Evolutionary conservation across 2,329 filamentous ascomycete genomes (phyloP).

Genomic region (Fusarium sp.): DNA sequence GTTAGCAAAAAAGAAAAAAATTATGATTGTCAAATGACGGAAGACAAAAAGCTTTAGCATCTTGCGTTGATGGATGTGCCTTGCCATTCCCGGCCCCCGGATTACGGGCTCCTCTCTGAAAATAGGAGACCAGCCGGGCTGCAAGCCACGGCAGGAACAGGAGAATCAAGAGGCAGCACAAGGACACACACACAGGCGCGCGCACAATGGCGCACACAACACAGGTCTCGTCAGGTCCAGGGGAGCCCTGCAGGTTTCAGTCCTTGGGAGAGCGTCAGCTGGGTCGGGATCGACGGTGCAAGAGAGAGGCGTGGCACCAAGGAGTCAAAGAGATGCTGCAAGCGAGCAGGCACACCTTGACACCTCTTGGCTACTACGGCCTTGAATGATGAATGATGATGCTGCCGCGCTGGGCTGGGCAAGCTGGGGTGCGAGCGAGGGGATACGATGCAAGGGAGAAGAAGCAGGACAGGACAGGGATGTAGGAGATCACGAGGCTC

Average conservation of each 20-base stretch:
- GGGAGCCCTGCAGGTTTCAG: conserved; percentile 31
- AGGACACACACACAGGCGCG: neutral
- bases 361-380: neutral
- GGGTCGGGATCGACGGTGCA: conserved; percentile 31
- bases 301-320: conserved; percentile 19
- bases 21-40: conserved; percentile 26
- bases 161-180: conserved; percentile 2
- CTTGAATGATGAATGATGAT: conserved; percentile 9
- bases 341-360: neutral
- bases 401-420: neutral
- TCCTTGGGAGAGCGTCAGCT: conserved; percentile 32
- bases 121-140: conserved; percentile 23
- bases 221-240: conserved; percentile 3
- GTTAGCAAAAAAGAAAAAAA: neutral
- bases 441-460: conserved; percentile 34
- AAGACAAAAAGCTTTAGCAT: conserved; percentile 2
- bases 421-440: neutral
- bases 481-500: conserved; percentile 43
- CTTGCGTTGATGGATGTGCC: neutral
- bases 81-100: conserved; percentile 6
- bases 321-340: conserved; percentile 9
- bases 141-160: conserved; percentile 25
- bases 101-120: conserved; percentile 13
- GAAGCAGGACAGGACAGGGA: conserved; percentile 33
- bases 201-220: neutral